These are phyloP conservation scores for Lunasporangiospora selenospora DNA, from an alignment of 192 early-diverging fungal species.

Conservation along the genomic window DNA sequence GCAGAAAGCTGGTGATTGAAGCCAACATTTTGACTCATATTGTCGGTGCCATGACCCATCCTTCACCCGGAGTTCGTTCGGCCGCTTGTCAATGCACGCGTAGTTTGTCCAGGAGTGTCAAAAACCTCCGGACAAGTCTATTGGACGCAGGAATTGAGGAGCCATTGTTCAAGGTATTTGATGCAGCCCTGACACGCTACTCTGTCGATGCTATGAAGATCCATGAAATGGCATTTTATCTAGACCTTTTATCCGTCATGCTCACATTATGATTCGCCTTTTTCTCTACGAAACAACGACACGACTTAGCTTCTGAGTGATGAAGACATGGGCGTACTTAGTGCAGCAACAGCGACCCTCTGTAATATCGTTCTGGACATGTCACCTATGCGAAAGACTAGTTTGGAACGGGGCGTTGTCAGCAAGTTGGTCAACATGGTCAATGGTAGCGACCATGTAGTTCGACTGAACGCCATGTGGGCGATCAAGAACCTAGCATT, in stretches of 20 bases:
- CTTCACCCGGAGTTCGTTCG: conserved; percentile 60
- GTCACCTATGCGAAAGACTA: conserved; percentile 76
- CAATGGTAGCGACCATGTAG: conserved; percentile 48
- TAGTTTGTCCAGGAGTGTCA: conserved; percentile 78
- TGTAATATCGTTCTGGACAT: conserved; percentile 91
- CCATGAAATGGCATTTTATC: not conserved
- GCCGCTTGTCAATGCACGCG: conserved; percentile 84
- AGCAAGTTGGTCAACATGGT: conserved; percentile 71
- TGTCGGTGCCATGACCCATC: conserved; percentile 67
- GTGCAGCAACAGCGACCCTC: conserved; percentile 74
- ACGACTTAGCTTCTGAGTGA: conserved; percentile 61
- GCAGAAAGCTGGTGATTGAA: conserved; percentile 77
- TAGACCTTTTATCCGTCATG: conserved; percentile 1
- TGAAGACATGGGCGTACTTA: conserved; percentile 64
- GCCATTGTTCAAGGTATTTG: conserved; percentile 68
- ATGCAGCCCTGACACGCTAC: not conserved
- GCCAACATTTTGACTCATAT: conserved; percentile 77
- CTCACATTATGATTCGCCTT: not conserved
- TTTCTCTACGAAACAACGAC: not conserved
- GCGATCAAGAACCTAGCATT: conserved; percentile 82
- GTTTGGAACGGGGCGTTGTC: conserved; percentile 77
- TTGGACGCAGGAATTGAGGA: conserved; percentile 77
- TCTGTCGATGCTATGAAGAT: not conserved
- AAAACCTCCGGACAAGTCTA: conserved; percentile 75
- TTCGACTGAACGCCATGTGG: conserved; percentile 82